Base-by-base conservation (phyloP, 2,329 filamentous ascomycete genomes). In the Ophiostoma ulmi region DNA sequence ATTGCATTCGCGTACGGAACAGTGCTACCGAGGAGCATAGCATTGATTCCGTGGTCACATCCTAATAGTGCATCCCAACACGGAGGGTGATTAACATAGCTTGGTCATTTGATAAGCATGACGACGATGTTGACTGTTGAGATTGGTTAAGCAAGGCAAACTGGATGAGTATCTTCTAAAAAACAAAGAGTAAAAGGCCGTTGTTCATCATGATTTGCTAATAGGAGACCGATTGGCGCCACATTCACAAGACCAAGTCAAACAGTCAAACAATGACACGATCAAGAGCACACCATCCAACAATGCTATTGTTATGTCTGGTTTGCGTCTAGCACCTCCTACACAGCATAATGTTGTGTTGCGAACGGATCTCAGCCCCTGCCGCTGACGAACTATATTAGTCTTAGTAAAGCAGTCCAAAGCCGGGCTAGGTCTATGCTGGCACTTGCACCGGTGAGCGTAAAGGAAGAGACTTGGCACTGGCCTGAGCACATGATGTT, bases 361-460 rank as follows among this genome's bases (percentile, higher is more conserved):
- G 52, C n/a, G 52, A 26, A 58, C 52, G 52, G 52, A 58, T n/a
- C 52, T 58, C 52, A 26, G 52, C 52, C 52, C 52, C 52, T 58
- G 52, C 52, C n/a, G 52, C 22, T 58, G 52, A 17, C n/a, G 22
- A 58, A 58, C 52, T 58, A 22, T 58, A 10, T 22, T 22, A n/a
- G 52, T 22, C 26, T 22, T 58, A 58, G n/a, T 26, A 58, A 22
- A 58, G 52, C 8, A 58, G 52, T 58, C 52, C 52, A 58, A n/a
- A 22, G 44, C 44, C 17, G 5, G n/a, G 22, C 52, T 58, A 58
- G 52, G n/a, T 26, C 52, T 26, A 48, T 48, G 44, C 5, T 48
- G 44, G 44, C 41, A 48, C 41, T 20, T 48, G 41, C 41, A 48
- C 44, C 44, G 44, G 44, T 48, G 44, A 48, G 17, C 44, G 44